Evolutionary conservation across 2,329 filamentous ascomycete species (phyloP).

Genomic region (Metarhizium sp.): DNA sequence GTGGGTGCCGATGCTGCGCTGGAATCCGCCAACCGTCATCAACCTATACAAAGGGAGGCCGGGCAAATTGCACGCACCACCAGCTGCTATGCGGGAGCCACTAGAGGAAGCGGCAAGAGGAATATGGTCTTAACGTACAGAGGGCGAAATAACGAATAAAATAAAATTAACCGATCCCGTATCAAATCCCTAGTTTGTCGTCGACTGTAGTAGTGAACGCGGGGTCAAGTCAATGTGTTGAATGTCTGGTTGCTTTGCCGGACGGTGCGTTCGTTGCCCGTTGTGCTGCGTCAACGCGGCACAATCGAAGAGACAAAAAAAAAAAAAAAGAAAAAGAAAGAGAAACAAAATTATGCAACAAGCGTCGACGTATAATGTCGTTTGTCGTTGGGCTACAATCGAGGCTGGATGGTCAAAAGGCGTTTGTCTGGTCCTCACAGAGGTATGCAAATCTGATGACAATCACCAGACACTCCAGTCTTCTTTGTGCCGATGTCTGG

Average conservation of each 20-base stretch:
- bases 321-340: too few relatives aligned
- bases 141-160: not conserved
- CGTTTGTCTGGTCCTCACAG: not conserved
- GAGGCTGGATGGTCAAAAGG: not conserved
- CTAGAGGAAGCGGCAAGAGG: not conserved
- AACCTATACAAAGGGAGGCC: constrained; percentile 1
- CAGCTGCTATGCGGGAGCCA: not conserved
- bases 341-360: too few relatives aligned
- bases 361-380: too few relatives aligned
- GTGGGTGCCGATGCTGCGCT: not conserved
- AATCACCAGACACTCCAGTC: not conserved
- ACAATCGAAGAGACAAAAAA: too few relatives aligned
- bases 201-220: too few relatives aligned
- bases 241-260: too few relatives aligned
- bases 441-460: constrained; percentile 1
- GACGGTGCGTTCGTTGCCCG: not conserved
- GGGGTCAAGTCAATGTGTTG: too few relatives aligned
- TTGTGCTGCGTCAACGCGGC: not conserved
- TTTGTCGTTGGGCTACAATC: not conserved
- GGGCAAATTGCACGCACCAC: not conserved
- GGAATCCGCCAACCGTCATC: constrained; percentile 1
- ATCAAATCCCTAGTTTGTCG: too few relatives aligned
- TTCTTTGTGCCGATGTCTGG: not conserved
- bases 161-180: not conserved
- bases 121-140: not conserved